Percentiles rank a stretch among this genome's conserved stretches.
These are phyloP conservation scores for Colletotrichum lini DNA, from an alignment of 2,329 filamentous ascomycete genomes.

Conservation along the genomic window DNA sequence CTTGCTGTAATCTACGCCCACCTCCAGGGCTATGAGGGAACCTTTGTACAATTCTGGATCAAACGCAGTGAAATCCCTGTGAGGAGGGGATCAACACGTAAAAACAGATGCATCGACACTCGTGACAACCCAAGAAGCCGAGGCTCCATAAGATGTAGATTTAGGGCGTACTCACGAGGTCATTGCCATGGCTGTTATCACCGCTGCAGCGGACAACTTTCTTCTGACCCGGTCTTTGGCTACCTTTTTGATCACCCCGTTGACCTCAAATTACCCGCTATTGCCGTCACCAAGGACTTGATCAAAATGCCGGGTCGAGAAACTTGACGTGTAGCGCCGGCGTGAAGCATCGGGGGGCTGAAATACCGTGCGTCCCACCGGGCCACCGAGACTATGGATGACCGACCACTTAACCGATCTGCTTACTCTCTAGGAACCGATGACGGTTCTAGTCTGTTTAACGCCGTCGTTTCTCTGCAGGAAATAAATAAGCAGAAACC, in stretches of 20 bases:
- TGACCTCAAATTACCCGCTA: neutral
- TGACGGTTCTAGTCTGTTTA: too few species aligned
- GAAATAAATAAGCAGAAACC: too few species aligned
- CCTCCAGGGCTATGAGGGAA: neutral
- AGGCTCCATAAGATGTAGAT: too few species aligned
- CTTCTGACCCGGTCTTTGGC: neutral
- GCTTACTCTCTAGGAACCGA: too few species aligned
- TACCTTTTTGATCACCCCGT: neutral
- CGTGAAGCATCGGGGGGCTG: slow-evolving; percentile 42
- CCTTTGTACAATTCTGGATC: too few species aligned
- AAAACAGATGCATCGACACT: neutral
- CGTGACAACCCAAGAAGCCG: too few species aligned
- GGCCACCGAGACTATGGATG: slow-evolving; percentile 49
- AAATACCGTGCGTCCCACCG: slow-evolving; percentile 43
- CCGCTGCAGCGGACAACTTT: neutral
- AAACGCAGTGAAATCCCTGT: too few species aligned
- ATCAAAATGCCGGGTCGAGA: slow-evolving; percentile 19
- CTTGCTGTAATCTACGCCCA: slow-evolving; percentile 12
- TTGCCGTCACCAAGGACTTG: slow-evolving; percentile 7
- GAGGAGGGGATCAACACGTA: neutral
- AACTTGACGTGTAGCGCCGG: slow-evolving; percentile 23
- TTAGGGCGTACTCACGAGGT: too few species aligned
- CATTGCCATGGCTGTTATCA: too few species aligned
- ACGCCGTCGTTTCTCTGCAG: too few species aligned
- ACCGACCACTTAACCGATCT: too few species aligned